Conservation (phyloP, 306 rosid genomes). For the Acacia confusa region DNA sequence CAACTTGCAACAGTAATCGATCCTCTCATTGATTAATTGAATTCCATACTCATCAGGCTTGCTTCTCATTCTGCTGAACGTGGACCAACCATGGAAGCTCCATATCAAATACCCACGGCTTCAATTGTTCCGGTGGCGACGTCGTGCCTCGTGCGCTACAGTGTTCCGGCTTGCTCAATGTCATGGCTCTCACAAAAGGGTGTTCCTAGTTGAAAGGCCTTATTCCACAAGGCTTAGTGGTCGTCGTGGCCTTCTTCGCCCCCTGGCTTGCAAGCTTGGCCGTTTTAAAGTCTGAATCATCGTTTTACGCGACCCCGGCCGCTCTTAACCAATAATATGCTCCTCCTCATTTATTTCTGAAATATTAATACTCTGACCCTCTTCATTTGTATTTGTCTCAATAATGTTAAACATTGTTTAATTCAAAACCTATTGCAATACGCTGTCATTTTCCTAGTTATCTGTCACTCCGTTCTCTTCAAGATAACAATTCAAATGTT, state of each 20-base stretch:
- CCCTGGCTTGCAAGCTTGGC: slow-evolving; percentile 30
- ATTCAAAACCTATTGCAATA: background rate
- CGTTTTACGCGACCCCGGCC: background rate
- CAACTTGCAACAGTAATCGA: no score
- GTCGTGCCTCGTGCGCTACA: background rate
- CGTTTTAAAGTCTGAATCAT: slow-evolving; percentile 40
- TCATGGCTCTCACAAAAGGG: background rate
- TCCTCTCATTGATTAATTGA: background rate
- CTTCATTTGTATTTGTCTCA: background rate
- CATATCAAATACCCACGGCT: background rate
- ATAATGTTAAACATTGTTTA: background rate
- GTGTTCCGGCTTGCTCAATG: background rate
- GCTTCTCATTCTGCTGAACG: background rate
- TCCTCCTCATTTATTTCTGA: background rate
- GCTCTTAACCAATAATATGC: background rate
- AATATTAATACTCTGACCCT: background rate
- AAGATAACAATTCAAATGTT: no score
- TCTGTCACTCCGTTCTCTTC: no score
- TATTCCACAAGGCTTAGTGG: slow-evolving; percentile 37
- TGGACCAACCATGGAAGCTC: background rate
- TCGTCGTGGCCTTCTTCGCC: slow-evolving; percentile 11
- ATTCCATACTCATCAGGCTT: background rate
- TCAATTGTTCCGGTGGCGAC: slow-evolving; percentile 9
- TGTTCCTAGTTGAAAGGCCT: slow-evolving; percentile 13
- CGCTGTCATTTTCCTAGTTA: background rate